A percentile compares a stretch with the other conserved stretches of the same genome.
phyloP scores from a whole-genome alignment of 129 eudicot genomes.

The Escallonia rubra region DNA sequence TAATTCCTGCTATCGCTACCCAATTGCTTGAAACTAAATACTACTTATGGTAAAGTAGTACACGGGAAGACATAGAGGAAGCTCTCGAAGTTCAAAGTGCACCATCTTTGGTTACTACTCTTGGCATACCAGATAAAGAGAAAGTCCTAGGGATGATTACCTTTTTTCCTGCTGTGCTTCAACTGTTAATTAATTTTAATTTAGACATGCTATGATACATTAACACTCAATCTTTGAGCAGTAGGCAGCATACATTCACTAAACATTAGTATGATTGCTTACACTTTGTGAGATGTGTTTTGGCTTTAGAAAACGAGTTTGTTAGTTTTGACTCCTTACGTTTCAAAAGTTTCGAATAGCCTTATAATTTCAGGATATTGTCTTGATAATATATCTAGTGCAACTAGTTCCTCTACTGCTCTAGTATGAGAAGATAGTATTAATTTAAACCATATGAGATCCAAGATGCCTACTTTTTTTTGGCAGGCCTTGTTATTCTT shows the following conservation, averaged over 20 bases:
- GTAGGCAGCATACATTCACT: neutral
- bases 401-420: neutral
- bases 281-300: too few species aligned
- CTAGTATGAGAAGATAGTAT: neutral
- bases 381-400: neutral
- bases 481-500: slow-evolving; percentile 69
- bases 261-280: neutral
- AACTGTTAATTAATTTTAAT: too few species aligned
- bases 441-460: neutral
- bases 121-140: too few species aligned
- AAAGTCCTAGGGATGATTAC: too few species aligned
- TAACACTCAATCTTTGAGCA: slow-evolving; percentile 1
- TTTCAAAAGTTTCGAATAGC: neutral
- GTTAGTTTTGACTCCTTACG: neutral
- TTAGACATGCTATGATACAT: too few species aligned
- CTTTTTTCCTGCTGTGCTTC: too few species aligned
- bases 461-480: neutral
- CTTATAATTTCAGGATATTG: neutral
- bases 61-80: too few species aligned
- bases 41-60: too few species aligned
- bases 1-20: too few species aligned
- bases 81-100: too few species aligned
- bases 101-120: too few species aligned
- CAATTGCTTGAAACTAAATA: too few species aligned
- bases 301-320: neutral